Evolutionary conservation across 1,284 basidiomycete genomes (phyloP), one percentile per base, ranked within the genome.

Genomic region (Xanthoconium separans): DNA sequence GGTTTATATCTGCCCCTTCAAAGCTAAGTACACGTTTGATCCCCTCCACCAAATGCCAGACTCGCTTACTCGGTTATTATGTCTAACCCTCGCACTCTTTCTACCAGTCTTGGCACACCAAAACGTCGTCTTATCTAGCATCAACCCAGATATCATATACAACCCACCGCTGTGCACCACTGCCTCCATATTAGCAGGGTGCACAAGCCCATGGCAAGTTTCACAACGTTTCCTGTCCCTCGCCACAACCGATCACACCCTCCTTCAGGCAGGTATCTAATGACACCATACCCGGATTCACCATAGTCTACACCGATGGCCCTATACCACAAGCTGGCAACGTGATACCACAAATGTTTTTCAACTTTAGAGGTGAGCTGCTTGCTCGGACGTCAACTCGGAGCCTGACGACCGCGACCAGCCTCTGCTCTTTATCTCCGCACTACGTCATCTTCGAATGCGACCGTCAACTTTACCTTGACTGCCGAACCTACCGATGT

Each of bases 321-420:
- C 71, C 74, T 4, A 65, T 64, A 57, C 55, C 64, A 43, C 66
- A 64, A 44, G 67, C 73, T 13, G 71, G 64, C 27, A 65, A 73
- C 53, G 71, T 80, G 37, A 65, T 80, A 54, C 82, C 81, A 2
- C 81, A 83, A 54, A 69, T 83, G 69, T 83, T 82, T 59, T 64
- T 83, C 48, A 71, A 67, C 42, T 80, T 82, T 65, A 73, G 70
- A 71, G 81, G 82, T 80, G 60, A 46, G 40, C 42, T 36, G 2
- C 44, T 42, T 22, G 1, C 40, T 44, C 22, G 18, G 40, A 27
- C n/a, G 43, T 49, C 6, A 15, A 36, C 27, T 50, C 53, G 34
- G 47, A 27, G 46, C 27, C 34, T 53, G 15, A 56, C 33, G 44
- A 36, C 33, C 22, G 30, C 39, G 7, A 40, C 18, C 56, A 83